phyloP scores from a whole-genome alignment of 2,329 filamentous ascomycete genomes.

The Talaromyces sp. region DNA sequence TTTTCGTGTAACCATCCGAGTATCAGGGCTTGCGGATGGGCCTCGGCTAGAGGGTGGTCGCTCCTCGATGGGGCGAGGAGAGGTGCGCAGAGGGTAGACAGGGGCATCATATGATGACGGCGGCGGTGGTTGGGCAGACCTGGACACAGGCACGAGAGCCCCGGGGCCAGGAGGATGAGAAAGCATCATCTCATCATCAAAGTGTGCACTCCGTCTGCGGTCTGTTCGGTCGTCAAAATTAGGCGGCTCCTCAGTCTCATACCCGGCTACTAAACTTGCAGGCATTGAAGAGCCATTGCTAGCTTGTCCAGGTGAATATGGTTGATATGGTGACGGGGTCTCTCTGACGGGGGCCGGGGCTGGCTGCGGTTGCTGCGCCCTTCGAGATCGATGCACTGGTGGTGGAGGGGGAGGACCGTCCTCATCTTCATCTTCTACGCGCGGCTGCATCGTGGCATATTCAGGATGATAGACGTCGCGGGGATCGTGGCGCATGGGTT shows the following conservation, averaged over 20 bases:
- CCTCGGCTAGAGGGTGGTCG: constrained; percentile 30
- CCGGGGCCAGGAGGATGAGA: constrained; percentile 15
- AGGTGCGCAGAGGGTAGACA: constrained; percentile 32
- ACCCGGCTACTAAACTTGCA: constrained; percentile 46
- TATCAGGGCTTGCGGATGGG: constrained; percentile 36
- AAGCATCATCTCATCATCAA: constrained; percentile 32
- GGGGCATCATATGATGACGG: constrained; percentile 24
- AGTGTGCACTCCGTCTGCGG: constrained; percentile 29
- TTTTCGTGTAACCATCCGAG: constrained; percentile 50
- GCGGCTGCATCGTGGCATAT: constrained; percentile 51
- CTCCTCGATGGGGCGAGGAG: constrained; percentile 32
- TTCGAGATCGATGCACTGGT: constrained; percentile 38
- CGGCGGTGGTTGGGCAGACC: constrained; percentile 12
- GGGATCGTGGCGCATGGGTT: constrained; percentile 18
- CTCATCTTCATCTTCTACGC: constrained; percentile 50
- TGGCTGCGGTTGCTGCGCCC: constrained; percentile 29
- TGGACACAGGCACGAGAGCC: constrained; percentile 22
- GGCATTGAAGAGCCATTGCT: constrained; percentile 38
- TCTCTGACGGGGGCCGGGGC: constrained; percentile 26
- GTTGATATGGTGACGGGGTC: constrained; percentile 29
- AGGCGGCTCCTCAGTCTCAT: constrained; percentile 38
- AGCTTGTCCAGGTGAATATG: constrained; percentile 31
- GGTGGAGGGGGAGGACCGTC: constrained; percentile 41
- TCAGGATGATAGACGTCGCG: constrained; percentile 37
- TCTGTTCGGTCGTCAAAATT: constrained; percentile 34